Evolutionary conservation across 1,284 basidiomycete species (phyloP), one percentile per base, ranked within the genome.

Genomic region (Trichosporon sp.): DNA sequence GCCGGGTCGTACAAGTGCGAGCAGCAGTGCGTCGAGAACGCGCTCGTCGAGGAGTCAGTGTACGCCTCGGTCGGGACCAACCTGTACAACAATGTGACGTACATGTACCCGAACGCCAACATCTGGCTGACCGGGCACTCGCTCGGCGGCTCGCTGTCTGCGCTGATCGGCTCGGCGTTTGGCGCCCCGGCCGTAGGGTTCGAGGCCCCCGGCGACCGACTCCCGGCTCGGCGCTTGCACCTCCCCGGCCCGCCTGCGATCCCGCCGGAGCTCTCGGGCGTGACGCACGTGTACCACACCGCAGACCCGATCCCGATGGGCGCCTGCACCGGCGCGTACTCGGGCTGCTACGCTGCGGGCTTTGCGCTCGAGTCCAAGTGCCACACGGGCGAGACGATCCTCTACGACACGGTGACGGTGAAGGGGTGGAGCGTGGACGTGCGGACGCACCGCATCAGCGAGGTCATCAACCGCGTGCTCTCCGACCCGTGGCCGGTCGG

Each of bases 51-150:
- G 47, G 93, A 98, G 62, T 91, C 89, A 73, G 85, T 98, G 65
- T 99, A 98, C 83, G 85, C 84, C 12, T 83, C 81, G 0, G 83
- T 84, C 15, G 92, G 91, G 70, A 91, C 88, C 91, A 92, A 95
- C 83, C 83, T 98, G 65, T 98, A 95, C 85, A 92, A 95, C 86
- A 94, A 98, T 85, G 76, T 99, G 65, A 91, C 94, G 5, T 92
- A 92, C 80, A 89, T 96, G 87, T 99, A 97, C 82, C 97, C 96
- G 9, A 84, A 92, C 72, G 88, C 95, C 66, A 91, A 92, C 74
- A 92, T 99, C 70, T 99, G 96, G 97, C 84, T 98, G 51, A 89
- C 88, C 18, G 96, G 96, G 0, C 94, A 97, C 82, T 95, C 92
- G 3, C 84, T 99, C 7, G 94, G 95, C 58, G 95, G 95, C 13